Evolutionary conservation across 2,329 filamentous ascomycete species (phyloP).

Genomic region (Monilinia fructigena): DNA sequence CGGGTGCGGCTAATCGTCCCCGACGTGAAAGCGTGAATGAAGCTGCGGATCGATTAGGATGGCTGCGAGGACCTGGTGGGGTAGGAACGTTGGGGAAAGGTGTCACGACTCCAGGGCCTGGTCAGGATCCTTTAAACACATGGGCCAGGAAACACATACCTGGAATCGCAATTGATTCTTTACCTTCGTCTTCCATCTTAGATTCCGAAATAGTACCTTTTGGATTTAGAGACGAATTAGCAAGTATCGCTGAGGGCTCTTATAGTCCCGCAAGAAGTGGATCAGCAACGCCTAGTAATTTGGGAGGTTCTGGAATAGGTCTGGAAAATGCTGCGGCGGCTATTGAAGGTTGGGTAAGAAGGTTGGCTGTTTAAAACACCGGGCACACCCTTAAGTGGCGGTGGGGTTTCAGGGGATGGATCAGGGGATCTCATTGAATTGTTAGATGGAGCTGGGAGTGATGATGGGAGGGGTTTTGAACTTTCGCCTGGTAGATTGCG

Average conservation of each 20-base stretch:
- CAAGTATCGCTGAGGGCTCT: slow-evolving; percentile 48
- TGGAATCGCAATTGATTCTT: slow-evolving; percentile 66
- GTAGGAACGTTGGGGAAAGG: slow-evolving; percentile 77
- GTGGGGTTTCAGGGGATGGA: slow-evolving; percentile 45
- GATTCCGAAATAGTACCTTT: slow-evolving; percentile 59
- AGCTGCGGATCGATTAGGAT: slow-evolving; percentile 49
- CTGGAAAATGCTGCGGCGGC: slow-evolving; percentile 83
- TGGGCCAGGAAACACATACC: slow-evolving; percentile 84
- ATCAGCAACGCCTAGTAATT: slow-evolving; percentile 47
- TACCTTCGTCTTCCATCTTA: slow-evolving; percentile 66
- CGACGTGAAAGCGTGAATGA: slow-evolving; percentile 40
- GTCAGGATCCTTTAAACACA: slow-evolving; percentile 78
- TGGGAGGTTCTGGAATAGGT: slow-evolving; percentile 44
- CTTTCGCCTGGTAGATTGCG: slow-evolving; percentile 30
- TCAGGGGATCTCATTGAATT: slow-evolving; percentile 70
- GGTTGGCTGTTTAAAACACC: slow-evolving; percentile 68
- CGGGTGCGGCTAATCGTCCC: slow-evolving; percentile 25
- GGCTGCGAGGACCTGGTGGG: slow-evolving; percentile 81
- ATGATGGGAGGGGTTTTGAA: slow-evolving; percentile 48
- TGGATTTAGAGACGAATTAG: slow-evolving; percentile 46
- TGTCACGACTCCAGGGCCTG: slow-evolving; percentile 74
- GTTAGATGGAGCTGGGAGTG: slow-evolving; percentile 58
- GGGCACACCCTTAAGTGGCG: slow-evolving; percentile 34
- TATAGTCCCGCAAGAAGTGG: slow-evolving; percentile 32
- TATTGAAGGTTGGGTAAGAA: slow-evolving; percentile 87